A percentile compares a stretch with the other conserved stretches of the same genome.
These are phyloP conservation scores for Omphalotus olearius DNA, from an alignment of 1,284 basidiomycete species.

Conservation along the genomic window DNA sequence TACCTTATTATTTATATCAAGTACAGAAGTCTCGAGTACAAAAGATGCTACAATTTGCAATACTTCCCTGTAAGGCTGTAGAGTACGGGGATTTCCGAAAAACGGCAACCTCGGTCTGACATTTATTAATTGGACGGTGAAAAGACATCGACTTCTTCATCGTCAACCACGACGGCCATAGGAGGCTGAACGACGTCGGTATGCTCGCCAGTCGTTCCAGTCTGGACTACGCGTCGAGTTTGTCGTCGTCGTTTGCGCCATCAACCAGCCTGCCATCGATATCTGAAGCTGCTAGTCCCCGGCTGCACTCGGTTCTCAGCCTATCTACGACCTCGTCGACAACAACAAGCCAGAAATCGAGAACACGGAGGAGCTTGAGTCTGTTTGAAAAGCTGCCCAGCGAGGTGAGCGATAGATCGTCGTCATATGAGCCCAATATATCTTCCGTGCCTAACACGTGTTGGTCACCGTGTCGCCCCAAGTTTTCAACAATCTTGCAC, in stretches of 20 bases:
- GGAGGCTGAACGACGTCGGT: too few relatives aligned
- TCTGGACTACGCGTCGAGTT: conserved; percentile 13
- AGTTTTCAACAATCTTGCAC: conserved; percentile 35
- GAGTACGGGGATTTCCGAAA: too few relatives aligned
- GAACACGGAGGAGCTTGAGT: conserved; percentile 21
- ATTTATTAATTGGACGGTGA: too few relatives aligned
- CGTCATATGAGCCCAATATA: conserved; percentile 1
- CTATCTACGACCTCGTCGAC: neutral
- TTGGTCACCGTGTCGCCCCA: conserved; percentile 21
- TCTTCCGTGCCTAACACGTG: conserved; percentile 40
- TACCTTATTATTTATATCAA: too few relatives aligned
- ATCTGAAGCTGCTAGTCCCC: neutral
- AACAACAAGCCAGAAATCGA: neutral
- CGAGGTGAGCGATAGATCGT: conserved; percentile 24
- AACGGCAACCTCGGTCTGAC: too few relatives aligned
- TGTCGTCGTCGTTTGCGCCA: conserved; percentile 13
- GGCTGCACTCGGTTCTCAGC: neutral
- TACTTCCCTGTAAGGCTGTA: too few relatives aligned
- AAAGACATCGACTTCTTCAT: too few relatives aligned
- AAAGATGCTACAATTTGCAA: too few relatives aligned
- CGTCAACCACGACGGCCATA: too few relatives aligned
- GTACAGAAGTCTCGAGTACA: too few relatives aligned
- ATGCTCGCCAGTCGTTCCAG: conserved; percentile 2
- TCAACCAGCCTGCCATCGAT: conserved; percentile 10
- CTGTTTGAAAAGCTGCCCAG: conserved; percentile 21